A percentile compares a stretch with the other conserved stretches of the same genome.
Evolutionary conservation across 208 protist genomes (phyloP).

Genomic region (Jaenimonas drosophilae): DNA sequence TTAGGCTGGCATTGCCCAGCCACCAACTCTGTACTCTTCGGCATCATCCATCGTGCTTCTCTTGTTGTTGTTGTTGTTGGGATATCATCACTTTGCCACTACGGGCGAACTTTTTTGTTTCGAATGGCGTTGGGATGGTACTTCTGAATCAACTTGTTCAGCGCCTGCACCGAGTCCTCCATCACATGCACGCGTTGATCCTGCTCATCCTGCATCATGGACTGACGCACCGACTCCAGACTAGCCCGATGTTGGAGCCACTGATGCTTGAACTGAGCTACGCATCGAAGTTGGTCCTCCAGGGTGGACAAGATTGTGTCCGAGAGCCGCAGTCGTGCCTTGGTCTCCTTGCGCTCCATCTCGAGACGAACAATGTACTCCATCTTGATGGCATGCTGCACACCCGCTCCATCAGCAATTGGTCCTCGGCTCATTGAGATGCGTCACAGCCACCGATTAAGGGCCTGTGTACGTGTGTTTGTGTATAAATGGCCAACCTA

Average conservation of each 20-base stretch:
- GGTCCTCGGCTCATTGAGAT: neutral
- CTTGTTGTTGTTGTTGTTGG: too few species aligned
- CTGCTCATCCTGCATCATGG: conserved; percentile 38
- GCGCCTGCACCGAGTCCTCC: conserved; percentile 13
- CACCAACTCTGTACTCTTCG: too few species aligned
- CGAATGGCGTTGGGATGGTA: conserved; percentile 6
- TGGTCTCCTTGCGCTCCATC: conserved; percentile 64
- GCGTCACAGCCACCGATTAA: conserved; percentile 1
- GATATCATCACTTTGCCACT: too few species aligned
- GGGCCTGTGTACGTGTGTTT: too few species aligned
- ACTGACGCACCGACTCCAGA: conserved; percentile 42
- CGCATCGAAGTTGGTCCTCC: conserved; percentile 70
- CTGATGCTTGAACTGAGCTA: conserved; percentile 75
- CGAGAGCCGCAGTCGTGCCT: conserved; percentile 52
- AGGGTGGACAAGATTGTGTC: conserved; percentile 54
- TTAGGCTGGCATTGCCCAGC: too few species aligned
- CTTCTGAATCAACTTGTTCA: conserved; percentile 16
- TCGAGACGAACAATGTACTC: conserved; percentile 78
- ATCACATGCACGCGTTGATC: conserved; percentile 8
- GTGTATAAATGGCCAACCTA: too few species aligned
- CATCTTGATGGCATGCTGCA: conserved; percentile 55
- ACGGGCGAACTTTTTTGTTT: neutral
- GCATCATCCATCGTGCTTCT: too few species aligned
- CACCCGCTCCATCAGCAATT: conserved; percentile 2
- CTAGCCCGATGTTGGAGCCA: conserved; percentile 61